phyloP scores from a whole-genome alignment of 768 basidiomycete genomes.

The Kwoniella heveanensis region DNA sequence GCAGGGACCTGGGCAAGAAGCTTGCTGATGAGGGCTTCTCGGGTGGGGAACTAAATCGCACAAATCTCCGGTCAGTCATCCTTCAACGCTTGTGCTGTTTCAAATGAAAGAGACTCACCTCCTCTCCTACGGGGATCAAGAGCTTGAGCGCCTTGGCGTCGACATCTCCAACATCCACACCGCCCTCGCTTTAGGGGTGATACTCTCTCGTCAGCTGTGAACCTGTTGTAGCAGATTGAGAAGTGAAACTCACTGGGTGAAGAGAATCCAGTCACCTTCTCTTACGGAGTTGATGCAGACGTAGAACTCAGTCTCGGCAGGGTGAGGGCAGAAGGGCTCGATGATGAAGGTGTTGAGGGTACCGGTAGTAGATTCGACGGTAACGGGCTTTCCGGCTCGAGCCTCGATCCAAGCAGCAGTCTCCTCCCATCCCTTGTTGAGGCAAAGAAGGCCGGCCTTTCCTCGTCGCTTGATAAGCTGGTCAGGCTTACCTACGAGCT shows the following conservation, averaged over 20 bases:
- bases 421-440: slow-evolving; percentile 91
- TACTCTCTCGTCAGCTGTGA: slow-evolving; percentile 18
- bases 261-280: slow-evolving; percentile 93
- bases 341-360: slow-evolving; percentile 96
- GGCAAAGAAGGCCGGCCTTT: slow-evolving; percentile 90
- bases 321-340: slow-evolving; percentile 97
- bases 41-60: slow-evolving; percentile 68
- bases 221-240: neutral
- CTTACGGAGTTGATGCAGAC: slow-evolving; percentile 96
- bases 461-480: slow-evolving; percentile 99
- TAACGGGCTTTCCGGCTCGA: slow-evolving; percentile 85
- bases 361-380: slow-evolving; percentile 94
- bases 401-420: slow-evolving; percentile 83
- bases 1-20: slow-evolving; percentile 83
- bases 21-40: slow-evolving; percentile 70
- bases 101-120: slow-evolving; percentile 53
- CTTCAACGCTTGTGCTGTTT: neutral
- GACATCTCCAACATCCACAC: slow-evolving; percentile 98
- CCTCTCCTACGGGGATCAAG: slow-evolving; percentile 69
- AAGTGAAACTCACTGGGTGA: slow-evolving; percentile 68
- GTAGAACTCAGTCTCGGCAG: slow-evolving; percentile 91
- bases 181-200: slow-evolving; percentile 66
- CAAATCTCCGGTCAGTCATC: too few relatives aligned
- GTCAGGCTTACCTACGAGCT: slow-evolving; percentile 59
- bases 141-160: slow-evolving; percentile 94